These are phyloP conservation scores for Fusarium mangiferae DNA, from an alignment of 2,329 filamentous ascomycete species.

Conservation along the genomic window DNA sequence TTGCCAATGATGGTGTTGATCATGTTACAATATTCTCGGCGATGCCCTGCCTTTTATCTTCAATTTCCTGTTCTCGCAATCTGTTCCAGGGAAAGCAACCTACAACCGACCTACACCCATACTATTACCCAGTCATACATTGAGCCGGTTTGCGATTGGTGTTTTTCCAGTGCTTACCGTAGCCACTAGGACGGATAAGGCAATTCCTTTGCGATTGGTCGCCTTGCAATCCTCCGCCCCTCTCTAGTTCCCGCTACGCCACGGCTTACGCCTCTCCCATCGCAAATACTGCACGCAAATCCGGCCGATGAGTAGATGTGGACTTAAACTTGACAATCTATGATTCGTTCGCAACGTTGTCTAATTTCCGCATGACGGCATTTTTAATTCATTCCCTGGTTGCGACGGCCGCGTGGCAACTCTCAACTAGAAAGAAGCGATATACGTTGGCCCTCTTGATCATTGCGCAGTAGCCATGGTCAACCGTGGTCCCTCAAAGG, in stretches of 20 bases:
- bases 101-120: background rate
- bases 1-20: accelerated
- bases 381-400: accelerated
- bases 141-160: background rate
- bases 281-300: background rate
- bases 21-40: background rate
- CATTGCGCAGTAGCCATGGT: background rate
- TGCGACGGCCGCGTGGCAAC: background rate
- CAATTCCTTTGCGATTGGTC: background rate
- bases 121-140: background rate
- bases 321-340: background rate
- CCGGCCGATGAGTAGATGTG: background rate
- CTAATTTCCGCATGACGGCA: background rate
- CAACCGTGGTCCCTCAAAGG: background rate
- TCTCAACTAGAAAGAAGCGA: background rate
- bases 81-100: background rate
- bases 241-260: background rate
- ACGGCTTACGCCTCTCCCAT: background rate
- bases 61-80: background rate
- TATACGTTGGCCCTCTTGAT: background rate
- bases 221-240: background rate
- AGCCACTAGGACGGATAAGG: background rate
- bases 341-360: background rate
- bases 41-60: background rate
- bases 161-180: background rate